Base-by-base conservation (phyloP, 805 yeast species). In the Naumovozyma baii region DNA sequence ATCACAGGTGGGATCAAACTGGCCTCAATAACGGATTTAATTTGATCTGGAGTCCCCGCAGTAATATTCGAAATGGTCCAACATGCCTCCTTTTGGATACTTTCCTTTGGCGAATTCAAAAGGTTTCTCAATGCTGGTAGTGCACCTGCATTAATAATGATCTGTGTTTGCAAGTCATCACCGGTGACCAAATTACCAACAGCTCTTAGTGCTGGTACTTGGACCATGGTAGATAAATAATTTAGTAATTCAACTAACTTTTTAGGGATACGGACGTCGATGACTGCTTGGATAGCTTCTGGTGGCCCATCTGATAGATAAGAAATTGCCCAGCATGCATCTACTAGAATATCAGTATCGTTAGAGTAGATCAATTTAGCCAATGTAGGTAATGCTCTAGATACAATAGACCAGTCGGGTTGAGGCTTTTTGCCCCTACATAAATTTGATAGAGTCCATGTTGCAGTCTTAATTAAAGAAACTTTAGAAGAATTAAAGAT, bases 11-110 rank as follows among this genome's bases (percentile, higher is more conserved):
- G 97, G 50, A 88, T 80, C 61, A 90, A 72, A 66, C 88, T 88
- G 44, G 86, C 79, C 59, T 86, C 94, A 51, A 88, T 86, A 37
- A 88, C 96, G 12, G 95, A 87, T 67, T 88, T 95, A 54, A 87
- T 85, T 69, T 88, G 97, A 44, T 81, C 86, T 18, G 86, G 66
- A 61, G 83, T 88, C 52, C 96, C 97, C 19, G 96, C 97, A 29
- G 96, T 88, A 59, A 88, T 87, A 66, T 88, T 90, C 42, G 96
- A 86, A 47, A 90, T 79, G 33, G 96, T 88, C 97, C 96, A 88
- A 68, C 96, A 85, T 5, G 96, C 94, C 68, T 88, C 96, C 63
- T 90, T 90, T 59, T 92, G 78, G 51, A 88, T 80, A 18, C 87
- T 76, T 62, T 90, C 96, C 68, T 86, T 85, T 39, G 83, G 75